Evolutionary conservation across 169 alveolate genomes (phyloP).

Genomic region (Perkinsus chesapeaki): DNA sequence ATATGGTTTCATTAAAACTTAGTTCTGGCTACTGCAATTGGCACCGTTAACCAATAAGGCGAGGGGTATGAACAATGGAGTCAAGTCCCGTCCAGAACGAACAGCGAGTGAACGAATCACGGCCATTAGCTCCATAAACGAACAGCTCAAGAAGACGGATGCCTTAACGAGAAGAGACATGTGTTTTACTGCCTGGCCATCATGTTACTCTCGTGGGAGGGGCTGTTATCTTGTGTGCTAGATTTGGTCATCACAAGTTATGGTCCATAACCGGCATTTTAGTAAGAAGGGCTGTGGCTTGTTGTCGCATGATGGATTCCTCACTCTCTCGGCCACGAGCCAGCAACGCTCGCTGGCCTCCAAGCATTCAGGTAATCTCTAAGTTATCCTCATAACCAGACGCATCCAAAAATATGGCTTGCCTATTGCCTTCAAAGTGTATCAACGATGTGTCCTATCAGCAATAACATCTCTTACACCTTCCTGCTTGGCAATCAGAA

Average conservation of each 20-base stretch:
- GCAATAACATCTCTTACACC: background rate
- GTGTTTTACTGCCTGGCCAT: background rate
- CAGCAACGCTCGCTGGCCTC: background rate
- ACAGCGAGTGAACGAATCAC: too few species aligned
- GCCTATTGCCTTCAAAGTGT: background rate
- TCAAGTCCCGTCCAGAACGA: too few species aligned
- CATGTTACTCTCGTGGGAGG: background rate
- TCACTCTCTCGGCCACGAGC: background rate
- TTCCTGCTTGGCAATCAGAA: background rate
- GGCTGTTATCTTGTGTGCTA: background rate
- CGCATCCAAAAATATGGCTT: background rate
- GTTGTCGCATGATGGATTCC: background rate
- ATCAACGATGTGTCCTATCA: background rate
- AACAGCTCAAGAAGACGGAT: background rate
- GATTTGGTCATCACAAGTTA: background rate
- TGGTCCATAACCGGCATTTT: background rate
- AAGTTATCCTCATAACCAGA: background rate
- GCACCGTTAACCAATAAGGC: too few species aligned
- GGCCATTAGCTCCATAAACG: too few species aligned
- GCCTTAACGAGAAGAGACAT: too few species aligned
- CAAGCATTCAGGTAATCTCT: background rate
- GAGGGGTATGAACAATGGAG: too few species aligned
- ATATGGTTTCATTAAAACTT: too few species aligned
- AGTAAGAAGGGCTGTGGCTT: background rate
- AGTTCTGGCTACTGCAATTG: too few species aligned